These are phyloP conservation scores for Tubosaeta brunneosetosa DNA, from an alignment of 768 basidiomycete species.

Conservation along the genomic window DNA sequence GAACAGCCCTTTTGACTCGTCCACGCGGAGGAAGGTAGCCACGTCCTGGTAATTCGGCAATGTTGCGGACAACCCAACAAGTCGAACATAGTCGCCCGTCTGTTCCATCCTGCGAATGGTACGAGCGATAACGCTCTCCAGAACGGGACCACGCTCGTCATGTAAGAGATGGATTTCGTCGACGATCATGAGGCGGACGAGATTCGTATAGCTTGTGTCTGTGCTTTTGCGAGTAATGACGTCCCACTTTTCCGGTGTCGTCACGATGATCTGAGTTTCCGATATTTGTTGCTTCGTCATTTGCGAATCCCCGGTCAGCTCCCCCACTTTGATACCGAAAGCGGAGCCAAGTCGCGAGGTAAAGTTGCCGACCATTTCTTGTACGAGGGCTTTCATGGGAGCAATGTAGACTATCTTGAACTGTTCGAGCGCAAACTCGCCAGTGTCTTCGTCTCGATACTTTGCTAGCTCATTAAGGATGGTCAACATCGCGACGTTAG, in stretches of 20 bases:
- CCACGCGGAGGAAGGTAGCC: constrained; percentile 93
- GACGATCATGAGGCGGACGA: constrained; percentile 93
- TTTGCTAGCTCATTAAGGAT: constrained; percentile 89
- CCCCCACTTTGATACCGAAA: constrained; percentile 82
- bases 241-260: constrained; percentile 99
- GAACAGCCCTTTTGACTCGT: constrained; percentile 87
- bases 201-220: constrained; percentile 94
- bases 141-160: constrained; percentile 95
- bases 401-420: constrained; percentile 99
- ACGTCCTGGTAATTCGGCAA: constrained; percentile 99
- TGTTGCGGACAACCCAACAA: constrained; percentile 94
- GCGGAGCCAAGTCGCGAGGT: constrained; percentile 56
- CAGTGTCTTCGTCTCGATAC: constrained; percentile 77
- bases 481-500: constrained; percentile 95
- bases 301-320: constrained; percentile 95
- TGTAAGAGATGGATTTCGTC: constrained; percentile 98
- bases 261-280: constrained; percentile 97
- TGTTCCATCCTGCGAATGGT: constrained; percentile 94
- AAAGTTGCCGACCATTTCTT: constrained; percentile 98
- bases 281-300: constrained; percentile 97
- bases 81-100: constrained; percentile 85
- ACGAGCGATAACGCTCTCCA: constrained; percentile 86
- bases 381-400: constrained; percentile 98
- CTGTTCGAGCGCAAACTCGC: constrained; percentile 74
- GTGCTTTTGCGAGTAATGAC: constrained; percentile 98